phyloP scores from a whole-genome alignment of 257 asterid species.

The Jaltomata sinuosa region DNA sequence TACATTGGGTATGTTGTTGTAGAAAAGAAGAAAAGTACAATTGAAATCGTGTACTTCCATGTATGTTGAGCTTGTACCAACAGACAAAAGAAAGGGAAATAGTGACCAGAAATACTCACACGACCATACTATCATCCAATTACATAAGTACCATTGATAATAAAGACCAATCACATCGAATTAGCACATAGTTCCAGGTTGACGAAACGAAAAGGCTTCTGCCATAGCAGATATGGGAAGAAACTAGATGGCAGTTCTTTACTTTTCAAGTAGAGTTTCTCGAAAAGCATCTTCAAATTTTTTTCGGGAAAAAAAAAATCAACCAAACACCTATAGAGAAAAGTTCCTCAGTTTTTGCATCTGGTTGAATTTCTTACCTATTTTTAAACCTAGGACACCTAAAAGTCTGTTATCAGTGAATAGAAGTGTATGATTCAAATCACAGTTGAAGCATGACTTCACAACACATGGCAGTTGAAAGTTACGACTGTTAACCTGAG shows the following conservation, averaged over 20 bases:
- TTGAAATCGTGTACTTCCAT: not conserved
- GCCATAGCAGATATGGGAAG: not conserved
- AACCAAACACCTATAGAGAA: not conserved
- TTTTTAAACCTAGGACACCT: not conserved
- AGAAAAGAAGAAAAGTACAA: not conserved
- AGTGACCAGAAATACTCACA: not conserved
- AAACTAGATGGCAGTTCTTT: not conserved
- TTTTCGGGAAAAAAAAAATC: not conserved
- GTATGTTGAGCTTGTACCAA: not conserved
- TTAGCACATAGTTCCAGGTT: not conserved
- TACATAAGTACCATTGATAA: not conserved
- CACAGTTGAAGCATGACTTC: not conserved
- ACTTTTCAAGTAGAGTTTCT: not conserved
- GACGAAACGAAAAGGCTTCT: not conserved
- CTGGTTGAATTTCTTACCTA: not conserved
- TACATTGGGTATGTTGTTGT: too few species aligned
- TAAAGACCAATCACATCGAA: not conserved
- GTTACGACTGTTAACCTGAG: conserved; percentile 48
- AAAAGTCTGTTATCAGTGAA: not conserved
- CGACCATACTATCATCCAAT: not conserved
- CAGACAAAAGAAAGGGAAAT: not conserved
- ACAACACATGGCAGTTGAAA: not conserved
- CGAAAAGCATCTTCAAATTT: not conserved
- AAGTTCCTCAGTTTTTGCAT: not conserved
- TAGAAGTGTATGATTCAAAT: not conserved